Conservation (phyloP, 176 grass and related monocot genomes). For the Tillandsia fasciculata region DNA sequence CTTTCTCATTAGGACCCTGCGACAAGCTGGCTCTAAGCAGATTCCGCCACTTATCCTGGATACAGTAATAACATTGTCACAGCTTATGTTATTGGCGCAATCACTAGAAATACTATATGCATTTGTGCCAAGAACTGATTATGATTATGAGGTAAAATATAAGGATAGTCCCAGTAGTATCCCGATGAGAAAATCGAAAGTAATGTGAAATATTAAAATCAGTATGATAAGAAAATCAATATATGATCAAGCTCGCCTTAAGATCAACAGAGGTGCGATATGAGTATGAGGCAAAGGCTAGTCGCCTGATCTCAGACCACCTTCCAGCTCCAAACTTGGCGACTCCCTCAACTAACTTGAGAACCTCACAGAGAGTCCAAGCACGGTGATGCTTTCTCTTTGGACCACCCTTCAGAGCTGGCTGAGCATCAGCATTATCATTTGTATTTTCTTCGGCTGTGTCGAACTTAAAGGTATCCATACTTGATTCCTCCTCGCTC, state of each 20-base stretch:
- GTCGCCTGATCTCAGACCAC: constrained; percentile 92
- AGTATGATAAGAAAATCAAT: not conserved
- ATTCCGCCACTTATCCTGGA: constrained; percentile 98
- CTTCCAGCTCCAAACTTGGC: constrained; percentile 77
- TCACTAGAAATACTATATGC: no score
- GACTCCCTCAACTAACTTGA: constrained; percentile 89
- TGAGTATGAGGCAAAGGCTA: constrained; percentile 73
- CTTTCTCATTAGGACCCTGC: constrained; percentile 40
- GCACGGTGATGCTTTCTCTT: constrained; percentile 94
- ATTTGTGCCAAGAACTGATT: no score
- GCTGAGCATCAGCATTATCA: constrained; percentile 21
- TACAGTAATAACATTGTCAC: constrained; percentile 4
- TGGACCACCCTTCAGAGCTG: not conserved
- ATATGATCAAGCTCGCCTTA: constrained; percentile 43
- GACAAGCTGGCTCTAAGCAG: constrained; percentile 78
- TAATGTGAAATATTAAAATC: no score
- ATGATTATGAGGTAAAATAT: no score
- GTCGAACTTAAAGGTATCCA: constrained; percentile 4
- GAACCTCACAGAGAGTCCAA: constrained; percentile 86
- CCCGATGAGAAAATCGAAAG: no score
- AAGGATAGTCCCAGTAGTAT: no score
- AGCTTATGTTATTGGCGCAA: not conserved
- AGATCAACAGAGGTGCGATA: constrained; percentile 99
- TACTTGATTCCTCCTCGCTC: constrained; percentile 9
- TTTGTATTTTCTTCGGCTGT: constrained; percentile 20